These are phyloP conservation scores for Colletotrichum tropicale DNA, from an alignment of 2,329 filamentous ascomycete species.

Conservation along the genomic window DNA sequence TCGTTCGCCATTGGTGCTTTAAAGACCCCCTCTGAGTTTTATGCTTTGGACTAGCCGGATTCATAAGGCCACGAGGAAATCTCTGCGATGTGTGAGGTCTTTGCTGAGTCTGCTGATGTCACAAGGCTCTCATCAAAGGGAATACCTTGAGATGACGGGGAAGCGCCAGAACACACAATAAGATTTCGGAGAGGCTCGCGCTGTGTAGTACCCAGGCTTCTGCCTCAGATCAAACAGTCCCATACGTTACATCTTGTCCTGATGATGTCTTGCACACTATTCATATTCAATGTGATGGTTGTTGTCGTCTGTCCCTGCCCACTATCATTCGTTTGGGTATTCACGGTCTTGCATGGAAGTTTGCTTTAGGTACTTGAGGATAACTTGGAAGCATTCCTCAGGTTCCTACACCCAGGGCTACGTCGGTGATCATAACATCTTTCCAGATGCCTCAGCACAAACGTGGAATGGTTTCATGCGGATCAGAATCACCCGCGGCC, in stretches of 20 bases:
- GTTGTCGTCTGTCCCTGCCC: neutral
- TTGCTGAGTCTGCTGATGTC: neutral
- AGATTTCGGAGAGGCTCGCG: fast-evolving
- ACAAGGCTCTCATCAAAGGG: fast-evolving
- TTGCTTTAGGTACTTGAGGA: no score
- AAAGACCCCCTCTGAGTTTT: no score
- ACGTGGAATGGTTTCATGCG: fast-evolving
- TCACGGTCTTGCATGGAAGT: fast-evolving
- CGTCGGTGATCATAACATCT: fast-evolving
- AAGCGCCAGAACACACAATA: neutral
- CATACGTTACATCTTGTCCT: neutral
- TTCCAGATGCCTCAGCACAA: fast-evolving
- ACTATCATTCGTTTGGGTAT: neutral
- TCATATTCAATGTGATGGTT: no score
- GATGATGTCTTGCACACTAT: neutral
- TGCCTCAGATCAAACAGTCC: neutral
- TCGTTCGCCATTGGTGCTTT: no score
- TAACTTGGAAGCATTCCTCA: no score
- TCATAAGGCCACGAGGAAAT: fast-evolving
- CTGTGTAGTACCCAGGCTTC: neutral
- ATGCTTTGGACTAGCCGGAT: fast-evolving
- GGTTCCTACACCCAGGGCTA: neutral
- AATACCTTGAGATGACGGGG: neutral
- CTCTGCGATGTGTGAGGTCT: neutral
- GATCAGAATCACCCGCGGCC: fast-evolving